These are phyloP conservation scores for Peronosclerospora sorghi DNA, from an alignment of 352 stramenopile genomes.

Conservation along the genomic window DNA sequence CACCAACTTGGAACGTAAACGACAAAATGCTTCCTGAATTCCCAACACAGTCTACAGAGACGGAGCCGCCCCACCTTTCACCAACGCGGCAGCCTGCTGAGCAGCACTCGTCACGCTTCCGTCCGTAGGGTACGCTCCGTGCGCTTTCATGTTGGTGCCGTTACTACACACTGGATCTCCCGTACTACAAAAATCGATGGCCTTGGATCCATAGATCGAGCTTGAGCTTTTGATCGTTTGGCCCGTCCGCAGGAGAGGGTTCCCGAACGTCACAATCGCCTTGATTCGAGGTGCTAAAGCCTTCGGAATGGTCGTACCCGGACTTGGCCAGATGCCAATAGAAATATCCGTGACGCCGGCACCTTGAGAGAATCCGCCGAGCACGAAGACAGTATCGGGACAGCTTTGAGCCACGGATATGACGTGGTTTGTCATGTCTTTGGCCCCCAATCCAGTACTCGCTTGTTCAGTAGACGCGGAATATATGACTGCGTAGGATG, in stretches of 20 bases:
- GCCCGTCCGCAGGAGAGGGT: constrained; percentile 20
- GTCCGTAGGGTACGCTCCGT: constrained; percentile 19
- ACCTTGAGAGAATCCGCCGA: constrained; percentile 25
- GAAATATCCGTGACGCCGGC: constrained; percentile 24
- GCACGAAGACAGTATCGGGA: constrained; percentile 20
- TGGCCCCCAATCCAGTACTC: constrained; percentile 18
- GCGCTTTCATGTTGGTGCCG: constrained; percentile 21
- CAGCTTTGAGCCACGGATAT: constrained; percentile 14
- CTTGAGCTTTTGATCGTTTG: constrained; percentile 18
- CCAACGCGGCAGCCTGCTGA: constrained; percentile 13
- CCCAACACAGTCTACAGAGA: too few relatives aligned
- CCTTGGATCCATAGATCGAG: constrained; percentile 17
- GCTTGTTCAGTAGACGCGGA: constrained; percentile 13
- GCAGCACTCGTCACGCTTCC: constrained; percentile 17
- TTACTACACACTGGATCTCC: constrained; percentile 23
- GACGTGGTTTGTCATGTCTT: constrained; percentile 27
- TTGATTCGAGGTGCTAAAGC: constrained; percentile 16
- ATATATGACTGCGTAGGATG: constrained; percentile 25
- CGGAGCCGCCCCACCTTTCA: too few relatives aligned
- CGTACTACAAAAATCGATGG: constrained; percentile 21
- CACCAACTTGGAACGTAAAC: too few relatives aligned
- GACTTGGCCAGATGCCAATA: constrained; percentile 19
- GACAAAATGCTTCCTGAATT: too few relatives aligned
- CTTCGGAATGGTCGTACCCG: constrained; percentile 15
- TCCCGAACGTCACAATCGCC: constrained; percentile 27